Conservation (phyloP, 2,329 filamentous ascomycete species). For the Emergomyces pasteurianus region DNA sequence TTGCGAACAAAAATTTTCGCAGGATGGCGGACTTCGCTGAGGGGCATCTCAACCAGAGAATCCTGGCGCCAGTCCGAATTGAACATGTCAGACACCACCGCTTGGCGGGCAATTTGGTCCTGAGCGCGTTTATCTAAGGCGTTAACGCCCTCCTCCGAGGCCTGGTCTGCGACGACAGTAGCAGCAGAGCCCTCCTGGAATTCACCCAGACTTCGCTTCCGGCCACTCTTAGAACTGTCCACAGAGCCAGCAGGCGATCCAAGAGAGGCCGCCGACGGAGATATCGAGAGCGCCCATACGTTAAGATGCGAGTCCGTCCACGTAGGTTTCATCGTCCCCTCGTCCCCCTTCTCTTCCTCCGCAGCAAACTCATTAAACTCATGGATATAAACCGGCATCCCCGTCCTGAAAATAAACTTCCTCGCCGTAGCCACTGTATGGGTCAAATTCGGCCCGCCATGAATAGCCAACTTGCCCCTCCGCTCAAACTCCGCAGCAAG, state of each 20-base stretch:
- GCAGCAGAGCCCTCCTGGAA: constrained; percentile 22
- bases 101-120: constrained; percentile 43
- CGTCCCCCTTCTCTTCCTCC: constrained; percentile 2
- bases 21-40: constrained; percentile 55
- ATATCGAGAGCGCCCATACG: constrained; percentile 69
- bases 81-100: constrained; percentile 66
- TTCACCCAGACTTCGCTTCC: constrained; percentile 41
- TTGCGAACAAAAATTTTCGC: constrained; percentile 59
- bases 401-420: constrained; percentile 74
- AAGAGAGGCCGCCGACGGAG: constrained; percentile 16
- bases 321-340: constrained; percentile 42
- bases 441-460: constrained; percentile 64
- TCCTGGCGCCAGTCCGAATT: constrained; percentile 64
- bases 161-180: constrained; percentile 1
- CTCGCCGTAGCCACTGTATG: constrained; percentile 73
- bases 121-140: constrained; percentile 15
- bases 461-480: constrained; percentile 46
- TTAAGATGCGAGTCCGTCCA: constrained; percentile 66
- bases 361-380: constrained; percentile 46
- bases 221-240: constrained; percentile 20
- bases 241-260: constrained; percentile 12
- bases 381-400: constrained; percentile 57
- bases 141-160: neutral
- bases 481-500: neutral
- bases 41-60: constrained; percentile 51